Conservation (phyloP, 495 filamentous ascomycete genomes). For the Staphylotrichum longicolle region DNA sequence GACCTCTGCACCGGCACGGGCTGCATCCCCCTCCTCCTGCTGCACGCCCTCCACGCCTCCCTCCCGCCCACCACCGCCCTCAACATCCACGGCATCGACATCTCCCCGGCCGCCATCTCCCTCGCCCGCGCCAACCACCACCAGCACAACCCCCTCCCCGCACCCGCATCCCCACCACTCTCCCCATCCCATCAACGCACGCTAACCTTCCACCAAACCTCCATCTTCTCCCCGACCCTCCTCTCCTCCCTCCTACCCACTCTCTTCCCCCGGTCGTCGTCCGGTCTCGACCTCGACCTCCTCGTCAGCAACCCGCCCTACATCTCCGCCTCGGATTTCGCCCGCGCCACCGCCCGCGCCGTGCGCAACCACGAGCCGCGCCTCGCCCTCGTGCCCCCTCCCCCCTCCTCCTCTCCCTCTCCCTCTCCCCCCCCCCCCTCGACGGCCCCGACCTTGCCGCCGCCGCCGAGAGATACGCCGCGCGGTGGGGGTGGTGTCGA, state of each 20-base stretch:
- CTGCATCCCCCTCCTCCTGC: slow-evolving; percentile 72
- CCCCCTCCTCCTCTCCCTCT: no score
- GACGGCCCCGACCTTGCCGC: no score
- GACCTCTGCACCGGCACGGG: slow-evolving; percentile 91
- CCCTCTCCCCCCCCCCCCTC: no score
- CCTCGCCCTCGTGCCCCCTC: slow-evolving; percentile 66
- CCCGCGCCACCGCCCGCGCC: slow-evolving; percentile 56
- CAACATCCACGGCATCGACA: slow-evolving; percentile 53
- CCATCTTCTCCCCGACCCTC: slow-evolving; percentile 51
- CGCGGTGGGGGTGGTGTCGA: slow-evolving; percentile 7
- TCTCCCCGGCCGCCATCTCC: slow-evolving; percentile 57
- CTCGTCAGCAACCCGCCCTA: slow-evolving; percentile 90
- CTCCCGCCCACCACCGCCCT: slow-evolving; percentile 44
- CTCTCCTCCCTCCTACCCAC: slow-evolving; percentile 11
- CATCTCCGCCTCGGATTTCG: slow-evolving; percentile 64
- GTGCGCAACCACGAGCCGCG: slow-evolving; percentile 80
- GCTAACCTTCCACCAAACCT: slow-evolving; percentile 51
- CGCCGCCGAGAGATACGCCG: slow-evolving; percentile 21
- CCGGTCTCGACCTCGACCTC: slow-evolving; percentile 55
- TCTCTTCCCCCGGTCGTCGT: not conserved
- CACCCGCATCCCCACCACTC: slow-evolving; percentile 7
- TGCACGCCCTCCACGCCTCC: slow-evolving; percentile 51
- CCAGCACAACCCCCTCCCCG: slow-evolving; percentile 51
- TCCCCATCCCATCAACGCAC: not conserved
- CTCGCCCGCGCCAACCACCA: slow-evolving; percentile 61